Evolutionary conservation across 2,329 filamentous ascomycete genomes (phyloP), one percentile per base, ranked within the genome.

Genomic region (Teratosphaeria epicoccoides): DNA sequence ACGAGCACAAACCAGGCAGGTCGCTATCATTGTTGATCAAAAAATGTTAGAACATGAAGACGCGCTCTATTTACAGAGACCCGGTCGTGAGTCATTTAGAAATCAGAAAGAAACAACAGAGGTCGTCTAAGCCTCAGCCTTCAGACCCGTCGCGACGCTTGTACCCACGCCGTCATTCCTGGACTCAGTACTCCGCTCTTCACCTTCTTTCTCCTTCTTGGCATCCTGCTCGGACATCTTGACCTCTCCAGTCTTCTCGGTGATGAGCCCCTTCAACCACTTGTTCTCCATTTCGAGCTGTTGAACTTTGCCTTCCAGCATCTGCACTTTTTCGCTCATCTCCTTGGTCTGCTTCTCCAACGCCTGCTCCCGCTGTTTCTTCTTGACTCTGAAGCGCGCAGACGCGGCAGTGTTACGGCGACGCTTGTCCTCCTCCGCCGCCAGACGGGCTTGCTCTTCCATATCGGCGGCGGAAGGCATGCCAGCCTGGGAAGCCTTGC

Each of bases 301-400:
- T 54, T 71, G 66, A 26, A 76, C 71, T 45, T 72, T 70, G 45
- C 67, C 64, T 61, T 76, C 73, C 50, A 76, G 66, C 12, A 65
- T 56, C 40, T 60, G 63, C 49, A 76, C 71, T 58, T 73, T 71
- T 53, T 76, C 74, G 28, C 66, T 67, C 71, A 76, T 76, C 49
- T 76, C 74, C 63, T 74, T 75, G 47, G 73, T 69, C 20, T 70
- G 70, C 67, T 75, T 73, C 68, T 77, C 74, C 43, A 77, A 70
- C 7, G 70, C 72, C 58, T 74, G 72, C 63, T 77, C 74, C 45
- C 74, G 72, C 62, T 76, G 73, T 72, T 77, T 77, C 73, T 77
- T 77, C 70, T 77, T 77, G 55, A 77, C 70, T 46, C 74, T 72
- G 70, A 77, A 77, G 43, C 74, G 72, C 14, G 74, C 74, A 51